Base-by-base conservation (phyloP, 2,329 filamentous ascomycete species). In the Colletotrichum destructivum region DNA sequence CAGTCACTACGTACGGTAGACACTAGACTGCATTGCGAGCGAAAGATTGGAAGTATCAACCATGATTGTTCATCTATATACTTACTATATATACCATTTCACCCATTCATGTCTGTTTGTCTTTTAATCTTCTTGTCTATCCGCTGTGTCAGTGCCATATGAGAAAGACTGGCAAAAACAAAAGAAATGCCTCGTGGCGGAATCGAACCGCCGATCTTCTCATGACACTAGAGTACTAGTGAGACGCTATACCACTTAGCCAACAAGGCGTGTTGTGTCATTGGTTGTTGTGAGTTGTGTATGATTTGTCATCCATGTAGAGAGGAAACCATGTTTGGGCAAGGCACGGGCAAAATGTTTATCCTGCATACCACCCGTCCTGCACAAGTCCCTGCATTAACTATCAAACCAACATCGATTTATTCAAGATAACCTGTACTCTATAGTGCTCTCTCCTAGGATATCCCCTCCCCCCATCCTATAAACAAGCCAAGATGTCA, bases 221-320 rank as follows among this genome's bases (percentile, higher is more conserved):
- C n/a, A n/a, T n/a, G n/a, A n/a, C n/a, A n/a, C n/a, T n/a, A n/a
- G n/a, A n/a, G n/a, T n/a, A n/a, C n/a, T 71, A 71, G 68, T 71
- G 68, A 71, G 68, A 57, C 68, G 69, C 69, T 71, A 54, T 71
- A 71, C 69, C 69, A 71, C 69, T 71, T 57, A 71, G 69, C 69
- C 69, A 71, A 71, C 69, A 60, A 71, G 69, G 54, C 63, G 16
- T 9, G 7, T 52, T 46, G 13, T 31, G 7, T 31, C 4, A 7
- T 44, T 57, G 4, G 2, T 40, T 16, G 46, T 23, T 55, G 21
- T 6, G 2, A 3, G 2, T 26, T 3, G 2, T 2, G 23, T 1
- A 3, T 26, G 23, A 26, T 26, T 26, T 26, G 26, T 26, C 26
- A 26, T 26, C 26, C 26, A 26, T 26, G 26, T 26, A 26, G 26